These are phyloP conservation scores for Metschnikowia rubicola DNA, from an alignment of 805 yeast species.

Conservation along the genomic window DNA sequence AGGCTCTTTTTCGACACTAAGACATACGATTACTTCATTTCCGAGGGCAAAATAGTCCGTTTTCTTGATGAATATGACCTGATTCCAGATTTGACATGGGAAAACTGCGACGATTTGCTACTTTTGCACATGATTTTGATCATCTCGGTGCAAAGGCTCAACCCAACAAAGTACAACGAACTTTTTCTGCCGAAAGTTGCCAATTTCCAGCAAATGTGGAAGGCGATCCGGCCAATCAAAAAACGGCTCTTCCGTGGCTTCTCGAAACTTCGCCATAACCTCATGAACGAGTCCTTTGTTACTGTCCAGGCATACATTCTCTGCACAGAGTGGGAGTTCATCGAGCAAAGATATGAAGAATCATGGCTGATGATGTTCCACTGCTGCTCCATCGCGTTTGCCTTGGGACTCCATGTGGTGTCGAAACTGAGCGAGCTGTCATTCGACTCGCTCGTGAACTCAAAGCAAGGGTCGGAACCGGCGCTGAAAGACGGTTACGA, in stretches of 20 bases:
- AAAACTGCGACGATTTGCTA: slow-evolving; percentile 47
- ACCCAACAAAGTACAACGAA: slow-evolving; percentile 26
- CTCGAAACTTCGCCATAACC: slow-evolving; percentile 44
- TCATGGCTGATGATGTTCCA: slow-evolving; percentile 52
- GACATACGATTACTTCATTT: slow-evolving; percentile 40
- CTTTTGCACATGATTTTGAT: slow-evolving; percentile 44
- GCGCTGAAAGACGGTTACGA: slow-evolving; percentile 6
- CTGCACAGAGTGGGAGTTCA: slow-evolving; percentile 50
- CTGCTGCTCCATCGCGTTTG: slow-evolving; percentile 47
- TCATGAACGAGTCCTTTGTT: slow-evolving; percentile 45
- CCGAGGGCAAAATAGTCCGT: slow-evolving; percentile 27
- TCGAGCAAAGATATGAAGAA: slow-evolving; percentile 47
- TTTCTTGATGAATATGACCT: slow-evolving; percentile 36
- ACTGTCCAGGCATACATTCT: slow-evolving; percentile 48
- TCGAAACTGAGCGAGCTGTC: slow-evolving; percentile 16
- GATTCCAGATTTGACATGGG: slow-evolving; percentile 39
- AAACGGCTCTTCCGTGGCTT: slow-evolving; percentile 37
- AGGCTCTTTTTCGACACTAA: slow-evolving; percentile 38
- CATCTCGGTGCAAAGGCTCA: slow-evolving; percentile 35
- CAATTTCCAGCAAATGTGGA: slow-evolving; percentile 20
- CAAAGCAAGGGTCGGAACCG: background rate
- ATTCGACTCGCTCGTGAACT: background rate
- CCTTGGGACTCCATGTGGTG: slow-evolving; percentile 50
- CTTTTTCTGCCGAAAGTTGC: slow-evolving; percentile 5
- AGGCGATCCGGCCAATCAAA: slow-evolving; percentile 17